Evolutionary conservation across 2,329 filamentous ascomycete species (phyloP), one percentile per base, ranked within the genome.

Genomic region (Xylaria sp.): DNA sequence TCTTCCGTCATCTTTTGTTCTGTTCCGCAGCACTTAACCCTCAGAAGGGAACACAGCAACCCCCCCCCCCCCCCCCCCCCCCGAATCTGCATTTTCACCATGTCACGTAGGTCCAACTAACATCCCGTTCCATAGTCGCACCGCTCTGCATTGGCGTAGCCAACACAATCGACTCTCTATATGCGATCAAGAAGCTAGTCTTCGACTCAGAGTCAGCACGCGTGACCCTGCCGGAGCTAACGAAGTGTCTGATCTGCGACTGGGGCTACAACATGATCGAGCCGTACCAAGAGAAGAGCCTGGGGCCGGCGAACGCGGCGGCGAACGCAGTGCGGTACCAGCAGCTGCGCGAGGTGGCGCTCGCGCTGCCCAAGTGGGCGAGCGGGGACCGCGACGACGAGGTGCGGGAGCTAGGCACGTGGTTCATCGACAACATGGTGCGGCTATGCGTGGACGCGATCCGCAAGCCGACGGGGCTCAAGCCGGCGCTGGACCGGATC

Each of bases 351-450:
- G 35, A 64, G 21, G 54, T 64, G 6, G 60, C 62, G 10, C 54
- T 66, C 1, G 29, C 33, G 1, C 54, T 69, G 6, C 67, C 67
- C 10, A 69, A 68, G 51, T 69, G 67, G 67, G 64, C 51, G 2
- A 65, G 64, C 35, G 66, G 66, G n/a, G 27, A 51, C 15, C 13
- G 44, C 11, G 49, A 60, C 19, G 53, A 41, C 11, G 67, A 68
- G 25, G 31, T 69, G 17, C 56, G 46, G n/a, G 60, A 63, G 15
- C 37, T 68, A 0, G 67, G 64, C 7, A 25, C 35, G 2, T 69
- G 66, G 66, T 31, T 68, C 37, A 59, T 69, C 41, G 27, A 53
- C 19, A 57, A 61, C 23, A 54, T 65, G 41, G 62, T 67, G 21
- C 10, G 17, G 8, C 19, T 67, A 15, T 60, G 48, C 35, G 54